phyloP scores from a whole-genome alignment of 2,329 filamentous ascomycete species.

The Geosmithia putterillii region DNA sequence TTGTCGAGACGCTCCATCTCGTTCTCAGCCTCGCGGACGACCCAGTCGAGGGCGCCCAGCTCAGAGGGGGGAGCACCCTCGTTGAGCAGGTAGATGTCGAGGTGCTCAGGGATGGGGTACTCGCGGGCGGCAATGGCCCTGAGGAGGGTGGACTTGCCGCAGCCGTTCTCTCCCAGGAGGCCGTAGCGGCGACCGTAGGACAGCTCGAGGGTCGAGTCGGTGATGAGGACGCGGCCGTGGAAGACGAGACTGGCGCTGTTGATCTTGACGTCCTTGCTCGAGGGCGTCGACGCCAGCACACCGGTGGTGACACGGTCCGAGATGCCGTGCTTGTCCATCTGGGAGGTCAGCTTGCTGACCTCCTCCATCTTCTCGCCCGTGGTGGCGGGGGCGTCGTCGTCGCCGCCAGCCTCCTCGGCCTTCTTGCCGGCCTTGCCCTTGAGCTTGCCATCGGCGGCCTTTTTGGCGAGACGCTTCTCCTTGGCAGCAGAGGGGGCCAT shows the following conservation, averaged over 20 bases:
- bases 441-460: constrained; percentile 59
- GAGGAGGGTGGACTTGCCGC: constrained; percentile 94
- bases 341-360: constrained; percentile 76
- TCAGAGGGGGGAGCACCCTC: constrained; percentile 87
- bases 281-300: constrained; percentile 73
- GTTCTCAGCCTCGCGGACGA: constrained; percentile 84
- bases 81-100: constrained; percentile 98
- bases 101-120: constrained; percentile 87
- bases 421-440: constrained; percentile 58
- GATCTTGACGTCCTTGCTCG: constrained; percentile 94
- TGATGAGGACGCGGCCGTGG: constrained; percentile 93
- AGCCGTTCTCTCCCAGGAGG: constrained; percentile 95
- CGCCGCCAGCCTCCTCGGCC: constrained; percentile 46
- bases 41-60: constrained; percentile 89
- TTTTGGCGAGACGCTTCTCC: constrained; percentile 60
- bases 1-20: constrained; percentile 86
- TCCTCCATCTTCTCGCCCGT: constrained; percentile 62
- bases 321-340: constrained; percentile 92
- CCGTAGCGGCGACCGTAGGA: constrained; percentile 90
- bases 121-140: constrained; percentile 91
- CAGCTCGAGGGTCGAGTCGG: constrained; percentile 85
- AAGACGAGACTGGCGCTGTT: constrained; percentile 88
- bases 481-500: constrained; percentile 58
- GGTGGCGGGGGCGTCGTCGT: constrained; percentile 58
- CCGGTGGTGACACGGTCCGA: constrained; percentile 97